Percentiles rank a stretch among this genome's conserved stretches.
Evolutionary conservation across 345 rosid genomes (phyloP).

Genomic region (Salix koriyanagi): DNA sequence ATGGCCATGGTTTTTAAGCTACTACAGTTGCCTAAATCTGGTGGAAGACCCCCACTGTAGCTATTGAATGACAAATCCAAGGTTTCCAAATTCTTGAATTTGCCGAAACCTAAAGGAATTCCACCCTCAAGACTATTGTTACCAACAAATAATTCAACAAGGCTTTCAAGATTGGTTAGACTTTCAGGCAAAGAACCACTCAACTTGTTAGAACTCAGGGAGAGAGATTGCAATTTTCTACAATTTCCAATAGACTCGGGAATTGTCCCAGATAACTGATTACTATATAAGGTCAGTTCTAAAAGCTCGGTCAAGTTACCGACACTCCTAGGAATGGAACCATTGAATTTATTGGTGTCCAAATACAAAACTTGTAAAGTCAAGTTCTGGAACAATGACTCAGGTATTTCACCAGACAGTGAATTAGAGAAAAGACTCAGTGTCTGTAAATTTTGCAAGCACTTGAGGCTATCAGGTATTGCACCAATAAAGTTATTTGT

Average conservation of each 20-base stretch:
- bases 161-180: conserved; percentile 49
- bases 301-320: conserved; percentile 41
- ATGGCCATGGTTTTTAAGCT: conserved; percentile 39
- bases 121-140: conserved; percentile 47
- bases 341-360: conserved; percentile 46
- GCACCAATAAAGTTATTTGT: conserved; percentile 48
- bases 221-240: conserved; percentile 38
- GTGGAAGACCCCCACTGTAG: conserved; percentile 55
- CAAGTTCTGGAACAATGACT: conserved; percentile 43
- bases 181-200: conserved; percentile 54
- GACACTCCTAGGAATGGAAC: conserved; percentile 59
- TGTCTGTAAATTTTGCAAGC: conserved; percentile 29
- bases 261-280: conserved; percentile 55
- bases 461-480: conserved; percentile 38
- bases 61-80: conserved; percentile 57
- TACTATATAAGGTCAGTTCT: conserved; percentile 36
- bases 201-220: conserved; percentile 43
- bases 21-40: conserved; percentile 54
- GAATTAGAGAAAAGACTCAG: conserved; percentile 45
- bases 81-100: conserved; percentile 42
- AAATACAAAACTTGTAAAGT: conserved; percentile 33
- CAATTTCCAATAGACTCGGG: conserved; percentile 67
- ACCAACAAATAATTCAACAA: conserved; percentile 36
- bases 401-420: conserved; percentile 55
- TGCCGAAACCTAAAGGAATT: conserved; percentile 40